phyloP scores from a whole-genome alignment of 106 monocot genomes.

The Acanthochlamys bracteata region DNA sequence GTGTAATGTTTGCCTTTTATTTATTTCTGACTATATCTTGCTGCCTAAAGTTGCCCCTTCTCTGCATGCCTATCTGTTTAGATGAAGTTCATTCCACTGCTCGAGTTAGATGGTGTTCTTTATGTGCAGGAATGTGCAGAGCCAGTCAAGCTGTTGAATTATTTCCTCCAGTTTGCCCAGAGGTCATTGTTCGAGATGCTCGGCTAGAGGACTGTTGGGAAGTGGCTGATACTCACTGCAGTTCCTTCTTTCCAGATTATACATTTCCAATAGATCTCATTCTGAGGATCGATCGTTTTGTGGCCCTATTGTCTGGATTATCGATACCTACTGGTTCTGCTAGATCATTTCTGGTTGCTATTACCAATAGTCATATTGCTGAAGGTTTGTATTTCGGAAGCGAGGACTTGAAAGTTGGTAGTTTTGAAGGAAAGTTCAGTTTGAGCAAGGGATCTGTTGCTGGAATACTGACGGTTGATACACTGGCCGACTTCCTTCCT shows the following conservation, averaged over 20 bases:
- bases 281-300: conserved; percentile 59
- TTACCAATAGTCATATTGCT: conserved; percentile 21
- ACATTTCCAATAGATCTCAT: conserved; percentile 67
- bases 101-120: neutral
- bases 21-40: no score
- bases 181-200: conserved; percentile 69
- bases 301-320: conserved; percentile 60
- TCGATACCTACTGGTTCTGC: conserved; percentile 66
- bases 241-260: conserved; percentile 81
- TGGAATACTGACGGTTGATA: conserved; percentile 89
- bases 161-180: conserved; percentile 45
- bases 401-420: conserved; percentile 30
- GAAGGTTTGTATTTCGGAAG: conserved; percentile 31
- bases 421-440: conserved; percentile 35
- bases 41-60: no score
- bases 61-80: no score
- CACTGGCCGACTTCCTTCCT: conserved; percentile 84
- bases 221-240: conserved; percentile 96
- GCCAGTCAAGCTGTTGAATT: conserved; percentile 60
- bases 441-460: conserved; percentile 29
- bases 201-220: conserved; percentile 85
- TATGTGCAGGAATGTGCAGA: conserved; percentile 32
- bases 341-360: conserved; percentile 72
- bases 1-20: no score
- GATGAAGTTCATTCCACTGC: no score